Percentiles rank a stretch among this genome's conserved stretches.
Evolutionary conservation across 768 basidiomycete genomes (phyloP).

Genomic region (Suillus subaureus): DNA sequence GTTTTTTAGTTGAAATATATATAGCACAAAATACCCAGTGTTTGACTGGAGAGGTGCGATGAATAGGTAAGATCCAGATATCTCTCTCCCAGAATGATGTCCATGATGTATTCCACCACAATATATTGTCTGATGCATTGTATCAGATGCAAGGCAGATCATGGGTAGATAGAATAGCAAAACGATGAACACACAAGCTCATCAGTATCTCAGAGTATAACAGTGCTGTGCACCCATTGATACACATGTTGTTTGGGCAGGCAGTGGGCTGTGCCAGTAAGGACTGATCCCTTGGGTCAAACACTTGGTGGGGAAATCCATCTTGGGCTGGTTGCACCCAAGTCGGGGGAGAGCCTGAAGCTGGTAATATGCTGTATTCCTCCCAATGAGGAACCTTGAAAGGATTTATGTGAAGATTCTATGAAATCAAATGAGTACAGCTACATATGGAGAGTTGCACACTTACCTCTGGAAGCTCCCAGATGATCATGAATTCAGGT

Average conservation of each 20-base stretch:
- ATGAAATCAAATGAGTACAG: neutral
- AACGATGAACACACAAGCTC: neutral
- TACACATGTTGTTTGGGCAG: constrained; percentile 6
- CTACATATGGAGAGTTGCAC: neutral
- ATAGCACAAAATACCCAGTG: constrained; percentile 39
- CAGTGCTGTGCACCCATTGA: constrained; percentile 10
- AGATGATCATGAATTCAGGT: neutral
- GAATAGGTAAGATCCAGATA: constrained; percentile 40
- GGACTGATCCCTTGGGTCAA: constrained; percentile 5
- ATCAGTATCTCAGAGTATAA: constrained; percentile 4
- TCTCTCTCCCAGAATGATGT: constrained; percentile 30
- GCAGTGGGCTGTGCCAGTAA: constrained; percentile 5
- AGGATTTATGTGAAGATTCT: neutral
- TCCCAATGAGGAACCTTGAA: neutral
- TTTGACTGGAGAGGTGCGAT: constrained; percentile 15
- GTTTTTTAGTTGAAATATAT: constrained; percentile 3
- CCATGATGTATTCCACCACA: constrained; percentile 22
- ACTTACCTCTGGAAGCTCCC: constrained; percentile 5
- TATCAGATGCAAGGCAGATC: constrained; percentile 3
- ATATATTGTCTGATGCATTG: constrained; percentile 7
- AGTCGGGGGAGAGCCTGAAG: neutral
- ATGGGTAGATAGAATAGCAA: constrained; percentile 7
- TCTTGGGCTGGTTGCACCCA: neutral
- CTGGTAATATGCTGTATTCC: neutral
- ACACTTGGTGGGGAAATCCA: constrained; percentile 5